phyloP scores from a whole-genome alignment of 106 monocot species.

The Dactylorhiza incarnata region DNA sequence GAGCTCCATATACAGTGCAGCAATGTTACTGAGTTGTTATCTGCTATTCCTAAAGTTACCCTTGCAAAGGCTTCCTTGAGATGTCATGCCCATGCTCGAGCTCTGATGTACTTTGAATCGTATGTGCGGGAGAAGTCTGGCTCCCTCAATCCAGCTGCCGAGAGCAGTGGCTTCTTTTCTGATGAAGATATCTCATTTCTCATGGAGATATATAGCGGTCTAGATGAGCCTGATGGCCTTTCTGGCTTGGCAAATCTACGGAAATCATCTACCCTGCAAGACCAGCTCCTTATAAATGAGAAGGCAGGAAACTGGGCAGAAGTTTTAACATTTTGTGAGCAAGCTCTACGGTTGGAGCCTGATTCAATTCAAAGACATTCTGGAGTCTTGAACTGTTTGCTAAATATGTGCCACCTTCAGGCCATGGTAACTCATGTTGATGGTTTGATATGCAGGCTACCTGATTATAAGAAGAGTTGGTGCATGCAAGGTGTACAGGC shows the following conservation, averaged over 20 bases:
- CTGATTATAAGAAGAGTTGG: constrained; percentile 84
- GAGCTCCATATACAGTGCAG: constrained; percentile 60
- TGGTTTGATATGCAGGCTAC: constrained; percentile 77
- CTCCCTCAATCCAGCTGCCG: constrained; percentile 86
- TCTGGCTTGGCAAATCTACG: constrained; percentile 77
- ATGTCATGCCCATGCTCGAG: constrained; percentile 92
- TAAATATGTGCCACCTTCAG: constrained; percentile 98
- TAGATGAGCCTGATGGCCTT: constrained; percentile 98
- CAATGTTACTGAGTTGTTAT: constrained; percentile 78
- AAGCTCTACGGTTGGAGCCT: constrained; percentile 92
- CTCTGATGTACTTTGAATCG: constrained; percentile 84
- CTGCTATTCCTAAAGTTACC: constrained; percentile 93
- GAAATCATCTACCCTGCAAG: constrained; percentile 63
- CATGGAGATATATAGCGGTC: constrained; percentile 93
- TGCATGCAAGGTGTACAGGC: constrained; percentile 99
- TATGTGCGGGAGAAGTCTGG: constrained; percentile 83
- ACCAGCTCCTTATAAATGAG: constrained; percentile 89
- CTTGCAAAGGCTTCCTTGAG: constrained; percentile 81
- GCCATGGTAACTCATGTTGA: constrained; percentile 99
- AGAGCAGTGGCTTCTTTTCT: constrained; percentile 51
- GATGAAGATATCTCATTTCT: constrained; percentile 94
- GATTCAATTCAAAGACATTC: constrained; percentile 81
- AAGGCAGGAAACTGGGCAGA: constrained; percentile 98
- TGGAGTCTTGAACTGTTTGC: constrained; percentile 83
- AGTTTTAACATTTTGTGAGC: constrained; percentile 83